Evolutionary conservation across 2,329 filamentous ascomycete genomes (phyloP), one percentile per base, ranked within the genome.

Genomic region (Aspergillus calidoustus): DNA sequence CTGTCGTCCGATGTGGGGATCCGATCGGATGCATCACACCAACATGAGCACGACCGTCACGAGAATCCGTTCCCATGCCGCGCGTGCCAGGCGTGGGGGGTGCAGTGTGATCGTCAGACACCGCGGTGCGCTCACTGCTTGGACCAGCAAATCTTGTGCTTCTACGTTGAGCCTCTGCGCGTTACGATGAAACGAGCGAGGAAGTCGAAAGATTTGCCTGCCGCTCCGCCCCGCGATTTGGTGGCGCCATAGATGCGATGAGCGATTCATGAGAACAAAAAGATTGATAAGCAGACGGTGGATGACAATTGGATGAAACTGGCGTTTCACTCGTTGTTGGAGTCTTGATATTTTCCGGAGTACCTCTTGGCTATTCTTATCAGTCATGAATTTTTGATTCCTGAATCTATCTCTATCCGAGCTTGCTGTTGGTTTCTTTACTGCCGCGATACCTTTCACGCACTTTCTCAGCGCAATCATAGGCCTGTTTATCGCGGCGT

Each of bases 51-150:
- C 28, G 34, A 58, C 15, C 44, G 51, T 11, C n/a, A 38, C 31
- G 22, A 54, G 19, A 52, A 53, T 13, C 19, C 19, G 11, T 50
- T 62, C 8, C 62, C 69, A 7, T 71, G 73, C 61, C 73, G 70
- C 49, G 68, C 69, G 2, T 76, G 73, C 65, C 68, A 72, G n/a
- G 65, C 71, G 8, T 67, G 67, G 63, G 64, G 66, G 3, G 68
- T 70, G 7, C 50, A 56, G 8, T 76, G 74, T 62, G 73, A 75
- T 54, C 70, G 68, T 25, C 63, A 67, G 7, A 64, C 55, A 57
- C 74, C 74, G 17, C 72, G 70, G 46, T 76, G 74, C 38, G 64
- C 69, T 11, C 70, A 75, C 58, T 76, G 74, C 59, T 64, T 69
- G 38, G 66, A 74, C 23, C 66, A 76, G 56, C 74, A 76, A 56